Conservation (phyloP, 208 protist species). For the Trypanosoma vivax region DNA sequence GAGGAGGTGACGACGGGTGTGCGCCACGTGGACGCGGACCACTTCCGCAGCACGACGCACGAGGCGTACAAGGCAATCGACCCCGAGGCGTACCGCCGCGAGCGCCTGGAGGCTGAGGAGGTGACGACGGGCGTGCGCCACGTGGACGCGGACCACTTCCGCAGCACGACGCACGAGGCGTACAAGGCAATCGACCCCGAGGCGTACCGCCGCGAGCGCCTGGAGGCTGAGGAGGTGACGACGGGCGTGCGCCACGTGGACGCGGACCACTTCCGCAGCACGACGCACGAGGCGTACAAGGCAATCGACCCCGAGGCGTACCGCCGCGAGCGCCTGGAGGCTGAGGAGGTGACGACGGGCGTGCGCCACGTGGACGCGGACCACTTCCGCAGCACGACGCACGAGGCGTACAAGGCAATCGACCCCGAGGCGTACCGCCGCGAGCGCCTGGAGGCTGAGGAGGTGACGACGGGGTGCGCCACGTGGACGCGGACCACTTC, state of each 20-base stretch:
- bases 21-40: neutral
- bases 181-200: slow-evolving; percentile 4
- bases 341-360: neutral
- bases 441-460: neutral
- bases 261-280: slow-evolving; percentile 58
- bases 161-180: neutral
- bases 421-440: slow-evolving; percentile 19
- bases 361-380: slow-evolving; percentile 9
- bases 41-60: slow-evolving; percentile 6
- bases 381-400: slow-evolving; percentile 13
- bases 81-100: neutral
- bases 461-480: neutral
- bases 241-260: slow-evolving; percentile 20
- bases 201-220: neutral
- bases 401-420: slow-evolving; percentile 19
- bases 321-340: slow-evolving; percentile 8
- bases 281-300: slow-evolving; percentile 36
- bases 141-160: slow-evolving; percentile 1
- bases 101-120: neutral
- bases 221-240: slow-evolving; percentile 2
- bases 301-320: slow-evolving; percentile 32
- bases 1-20: neutral
- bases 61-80: slow-evolving; percentile 6
- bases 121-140: neutral
- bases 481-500: slow-evolving; percentile 3